phyloP scores from a whole-genome alignment of 169 alveolate genomes.

The Ichthyophthirius multifiliis region DNA sequence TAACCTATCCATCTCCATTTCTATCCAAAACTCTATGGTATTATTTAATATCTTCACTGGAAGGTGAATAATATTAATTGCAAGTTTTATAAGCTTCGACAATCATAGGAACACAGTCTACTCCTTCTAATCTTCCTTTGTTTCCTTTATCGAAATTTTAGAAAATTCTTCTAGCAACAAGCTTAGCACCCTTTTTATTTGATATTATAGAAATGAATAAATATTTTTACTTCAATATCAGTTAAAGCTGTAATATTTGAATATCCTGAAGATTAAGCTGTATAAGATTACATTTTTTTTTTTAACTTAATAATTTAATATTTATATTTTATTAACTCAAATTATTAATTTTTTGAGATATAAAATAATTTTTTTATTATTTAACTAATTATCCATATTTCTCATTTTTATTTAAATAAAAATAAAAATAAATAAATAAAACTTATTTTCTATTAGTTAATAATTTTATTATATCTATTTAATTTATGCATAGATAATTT shows the following conservation, averaged over 20 bases:
- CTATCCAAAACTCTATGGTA: conserved; percentile 25
- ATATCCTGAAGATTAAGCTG: conserved; percentile 1
- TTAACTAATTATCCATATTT: too few relatives aligned
- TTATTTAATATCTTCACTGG: conserved; percentile 22
- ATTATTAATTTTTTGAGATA: too few relatives aligned
- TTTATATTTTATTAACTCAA: too few relatives aligned
- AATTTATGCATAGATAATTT: too few relatives aligned
- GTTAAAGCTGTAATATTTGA: not conserved
- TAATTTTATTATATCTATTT: too few relatives aligned
- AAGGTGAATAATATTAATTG: conserved; percentile 8
- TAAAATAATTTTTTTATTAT: too few relatives aligned
- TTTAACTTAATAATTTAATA: too few relatives aligned
- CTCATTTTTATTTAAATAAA: too few relatives aligned
- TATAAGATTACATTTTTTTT: too few relatives aligned
- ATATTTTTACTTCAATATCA: not conserved
- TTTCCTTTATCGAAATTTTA: conserved; percentile 25
- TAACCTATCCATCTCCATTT: conserved; percentile 35
- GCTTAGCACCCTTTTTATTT: conserved; percentile 16
- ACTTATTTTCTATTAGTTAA: too few relatives aligned
- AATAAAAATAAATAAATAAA: too few relatives aligned
- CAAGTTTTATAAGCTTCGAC: conserved; percentile 37
- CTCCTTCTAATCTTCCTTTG: conserved; percentile 13
- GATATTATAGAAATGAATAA: too few relatives aligned
- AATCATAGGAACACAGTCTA: conserved; percentile 29
- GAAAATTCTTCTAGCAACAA: conserved; percentile 25